Percentiles rank a stretch among this genome's conserved stretches.
Evolutionary conservation across 768 basidiomycete species (phyloP).

Genomic region (Peribolospora kevripleyi): DNA sequence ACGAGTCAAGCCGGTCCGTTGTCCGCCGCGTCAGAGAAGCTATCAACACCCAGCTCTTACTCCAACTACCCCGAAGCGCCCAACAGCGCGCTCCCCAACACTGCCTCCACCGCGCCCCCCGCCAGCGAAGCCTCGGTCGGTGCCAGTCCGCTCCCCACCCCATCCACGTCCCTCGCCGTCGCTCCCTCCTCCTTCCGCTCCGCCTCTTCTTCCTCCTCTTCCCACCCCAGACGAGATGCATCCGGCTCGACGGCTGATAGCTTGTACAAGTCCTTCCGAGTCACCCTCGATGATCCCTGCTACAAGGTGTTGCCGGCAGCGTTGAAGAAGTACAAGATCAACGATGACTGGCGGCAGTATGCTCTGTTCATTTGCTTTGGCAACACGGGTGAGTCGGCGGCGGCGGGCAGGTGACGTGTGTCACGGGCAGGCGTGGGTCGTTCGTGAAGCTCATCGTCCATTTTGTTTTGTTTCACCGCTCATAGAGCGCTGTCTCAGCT

Average conservation of each 20-base stretch:
- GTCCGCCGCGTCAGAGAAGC: no score
- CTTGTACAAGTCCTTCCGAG: constrained; percentile 72
- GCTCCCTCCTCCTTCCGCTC: neutral
- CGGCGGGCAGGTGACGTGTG: neutral
- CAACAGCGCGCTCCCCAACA: constrained; percentile 4
- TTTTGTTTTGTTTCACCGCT: neutral
- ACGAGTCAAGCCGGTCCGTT: no score
- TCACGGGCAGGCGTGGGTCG: neutral
- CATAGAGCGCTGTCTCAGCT: constrained; percentile 79
- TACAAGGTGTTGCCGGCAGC: constrained; percentile 97
- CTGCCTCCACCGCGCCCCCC: constrained; percentile 1
- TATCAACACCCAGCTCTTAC: no score
- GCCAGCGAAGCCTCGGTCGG: neutral
- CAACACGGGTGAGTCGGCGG: constrained; percentile 40
- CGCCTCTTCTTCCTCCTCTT: neutral
- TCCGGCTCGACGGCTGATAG: constrained; percentile 24
- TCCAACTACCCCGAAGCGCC: neutral
- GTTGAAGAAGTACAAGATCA: constrained; percentile 94
- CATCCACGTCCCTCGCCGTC: neutral
- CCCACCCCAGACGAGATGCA: neutral
- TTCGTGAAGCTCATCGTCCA: constrained; percentile 30
- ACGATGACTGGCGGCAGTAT: constrained; percentile 97
- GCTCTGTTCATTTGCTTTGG: constrained; percentile 99
- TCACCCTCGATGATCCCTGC: constrained; percentile 89
- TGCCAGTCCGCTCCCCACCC: neutral